A percentile compares a stretch with the other conserved stretches of the same genome.
phyloP scores from a whole-genome alignment of 2,329 filamentous ascomycete species.

The Phialophora macrospora region DNA sequence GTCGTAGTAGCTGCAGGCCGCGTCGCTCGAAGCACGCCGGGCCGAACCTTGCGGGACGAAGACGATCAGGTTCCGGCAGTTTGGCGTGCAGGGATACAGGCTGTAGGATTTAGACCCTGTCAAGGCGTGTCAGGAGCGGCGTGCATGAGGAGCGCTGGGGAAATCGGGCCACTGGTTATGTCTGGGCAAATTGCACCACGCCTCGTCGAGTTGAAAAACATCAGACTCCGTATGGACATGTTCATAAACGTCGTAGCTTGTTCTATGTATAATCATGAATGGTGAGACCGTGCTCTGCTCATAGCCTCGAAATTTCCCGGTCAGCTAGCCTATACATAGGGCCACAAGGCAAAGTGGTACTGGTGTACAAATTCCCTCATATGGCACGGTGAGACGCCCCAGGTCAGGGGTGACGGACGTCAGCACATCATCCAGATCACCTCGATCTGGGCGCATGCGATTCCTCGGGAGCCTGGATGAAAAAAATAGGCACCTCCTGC shows the following conservation, averaged over 20 bases:
- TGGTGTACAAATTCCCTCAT: not conserved
- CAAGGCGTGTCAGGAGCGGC: not conserved
- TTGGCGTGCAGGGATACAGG: constrained; percentile 3
- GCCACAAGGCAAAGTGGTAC: not conserved
- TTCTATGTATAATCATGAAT: not conserved
- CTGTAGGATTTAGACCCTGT: not conserved
- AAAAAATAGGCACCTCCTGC: constrained; percentile 17
- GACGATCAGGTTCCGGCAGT: not conserved
- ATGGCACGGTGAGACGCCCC: not conserved
- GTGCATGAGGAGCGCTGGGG: not conserved
- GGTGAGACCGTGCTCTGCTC: not conserved
- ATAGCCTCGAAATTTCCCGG: not conserved
- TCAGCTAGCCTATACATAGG: not conserved
- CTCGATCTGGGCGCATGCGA: constrained; percentile 6
- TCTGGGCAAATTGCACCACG: not conserved
- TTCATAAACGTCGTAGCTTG: not conserved
- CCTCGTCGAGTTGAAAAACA: not conserved
- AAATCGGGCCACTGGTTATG: not conserved
- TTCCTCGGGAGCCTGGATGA: constrained; percentile 18
- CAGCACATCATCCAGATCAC: constrained; percentile 7
- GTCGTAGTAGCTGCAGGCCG: not conserved
- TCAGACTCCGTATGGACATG: not conserved
- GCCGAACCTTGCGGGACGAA: constrained; percentile 9
- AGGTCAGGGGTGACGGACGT: not conserved
- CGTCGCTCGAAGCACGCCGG: not conserved